Percentiles rank a stretch among this genome's conserved stretches.
Evolutionary conservation across 2,329 filamentous ascomycete genomes (phyloP).

Genomic region (Cladosporium sp.): DNA sequence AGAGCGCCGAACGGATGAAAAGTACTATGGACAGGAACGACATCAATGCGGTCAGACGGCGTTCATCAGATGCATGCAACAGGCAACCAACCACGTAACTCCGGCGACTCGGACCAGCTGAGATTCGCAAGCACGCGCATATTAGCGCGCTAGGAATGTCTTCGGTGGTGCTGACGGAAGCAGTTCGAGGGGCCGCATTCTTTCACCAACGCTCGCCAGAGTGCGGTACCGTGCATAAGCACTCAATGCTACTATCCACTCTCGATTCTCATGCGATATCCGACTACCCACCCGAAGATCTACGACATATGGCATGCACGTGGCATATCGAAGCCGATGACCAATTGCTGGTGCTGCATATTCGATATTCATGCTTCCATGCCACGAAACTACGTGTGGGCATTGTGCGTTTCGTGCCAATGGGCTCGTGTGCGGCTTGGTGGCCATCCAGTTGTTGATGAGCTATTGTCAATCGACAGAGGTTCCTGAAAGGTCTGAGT

Average conservation of each 20-base stretch:
- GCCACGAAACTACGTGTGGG: accelerated
- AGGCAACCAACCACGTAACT: background rate
- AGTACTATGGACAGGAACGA: background rate
- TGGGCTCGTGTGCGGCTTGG: background rate
- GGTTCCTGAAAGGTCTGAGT: no score
- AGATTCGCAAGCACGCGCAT: background rate
- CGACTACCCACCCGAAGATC: no score
- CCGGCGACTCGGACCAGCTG: background rate
- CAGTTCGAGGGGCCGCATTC: background rate
- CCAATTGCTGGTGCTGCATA: background rate
- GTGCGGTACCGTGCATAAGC: background rate
- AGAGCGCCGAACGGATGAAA: background rate
- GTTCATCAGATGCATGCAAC: background rate
- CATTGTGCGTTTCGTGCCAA: background rate
- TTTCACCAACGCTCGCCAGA: background rate
- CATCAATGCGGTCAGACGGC: background rate
- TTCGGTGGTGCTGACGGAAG: no score
- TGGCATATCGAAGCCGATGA: no score
- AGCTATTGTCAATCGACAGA: no score
- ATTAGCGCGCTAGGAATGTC: background rate
- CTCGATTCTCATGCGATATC: background rate
- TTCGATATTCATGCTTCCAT: background rate
- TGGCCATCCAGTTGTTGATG: background rate
- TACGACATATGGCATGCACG: no score
- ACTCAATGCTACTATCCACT: background rate